A percentile compares a stretch with the other conserved stretches of the same genome.
phyloP scores from a whole-genome alignment of 2,329 filamentous ascomycete genomes.

The Pseudogymnoascus verrucosus region DNA sequence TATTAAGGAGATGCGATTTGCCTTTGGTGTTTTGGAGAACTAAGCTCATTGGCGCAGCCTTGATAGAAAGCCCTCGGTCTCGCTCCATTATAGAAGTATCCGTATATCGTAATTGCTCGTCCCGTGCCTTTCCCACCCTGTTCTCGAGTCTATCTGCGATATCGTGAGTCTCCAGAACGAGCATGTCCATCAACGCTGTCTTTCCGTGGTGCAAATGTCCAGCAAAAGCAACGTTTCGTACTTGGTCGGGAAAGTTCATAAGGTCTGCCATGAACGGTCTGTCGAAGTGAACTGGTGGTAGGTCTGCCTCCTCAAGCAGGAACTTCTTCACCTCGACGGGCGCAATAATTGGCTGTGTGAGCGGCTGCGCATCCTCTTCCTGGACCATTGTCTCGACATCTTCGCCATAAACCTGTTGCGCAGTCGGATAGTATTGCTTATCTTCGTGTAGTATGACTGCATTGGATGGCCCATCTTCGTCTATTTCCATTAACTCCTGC shows the following conservation, averaged over 20 bases:
- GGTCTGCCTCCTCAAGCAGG: slow-evolving; percentile 81
- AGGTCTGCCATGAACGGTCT: slow-evolving; percentile 90
- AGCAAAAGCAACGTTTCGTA: slow-evolving; percentile 82
- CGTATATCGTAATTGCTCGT: slow-evolving; percentile 91
- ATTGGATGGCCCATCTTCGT: slow-evolving; percentile 86
- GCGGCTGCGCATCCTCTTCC: slow-evolving; percentile 91
- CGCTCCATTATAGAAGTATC: slow-evolving; percentile 85
- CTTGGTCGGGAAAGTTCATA: slow-evolving; percentile 93
- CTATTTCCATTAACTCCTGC: slow-evolving; percentile 89
- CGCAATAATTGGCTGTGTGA: slow-evolving; percentile 87
- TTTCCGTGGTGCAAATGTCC: slow-evolving; percentile 97
- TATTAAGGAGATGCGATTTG: slow-evolving; percentile 91
- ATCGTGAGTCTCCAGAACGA: slow-evolving; percentile 92
- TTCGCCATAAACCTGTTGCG: slow-evolving; percentile 85
- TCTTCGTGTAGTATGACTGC: slow-evolving; percentile 98
- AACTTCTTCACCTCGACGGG: slow-evolving; percentile 95
- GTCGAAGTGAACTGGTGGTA: slow-evolving; percentile 81
- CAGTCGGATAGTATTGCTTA: slow-evolving; percentile 99
- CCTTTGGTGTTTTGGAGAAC: slow-evolving; percentile 80
- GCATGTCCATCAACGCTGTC: slow-evolving; percentile 96
- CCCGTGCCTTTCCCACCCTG: slow-evolving; percentile 69
- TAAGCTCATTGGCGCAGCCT: slow-evolving; percentile 88
- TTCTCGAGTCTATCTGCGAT: slow-evolving; percentile 71
- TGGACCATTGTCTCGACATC: slow-evolving; percentile 95
- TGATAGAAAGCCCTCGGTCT: slow-evolving; percentile 84